phyloP scores from a whole-genome alignment of 2,329 filamentous ascomycete genomes.

The Cladophialophora chaetospira region DNA sequence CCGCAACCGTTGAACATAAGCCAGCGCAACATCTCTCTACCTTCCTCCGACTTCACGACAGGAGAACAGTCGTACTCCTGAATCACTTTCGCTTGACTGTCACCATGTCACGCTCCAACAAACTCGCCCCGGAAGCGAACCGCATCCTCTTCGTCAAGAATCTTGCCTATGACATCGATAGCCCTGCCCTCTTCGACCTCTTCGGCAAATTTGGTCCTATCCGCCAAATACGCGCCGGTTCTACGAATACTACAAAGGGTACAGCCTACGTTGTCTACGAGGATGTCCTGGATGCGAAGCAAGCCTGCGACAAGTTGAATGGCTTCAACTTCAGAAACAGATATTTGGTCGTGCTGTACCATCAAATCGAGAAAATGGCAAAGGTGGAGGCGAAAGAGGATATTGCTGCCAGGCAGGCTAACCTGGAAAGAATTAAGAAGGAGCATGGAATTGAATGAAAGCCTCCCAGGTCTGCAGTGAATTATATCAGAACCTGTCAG shows the following conservation, averaged over 20 bases:
- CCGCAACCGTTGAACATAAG: background rate
- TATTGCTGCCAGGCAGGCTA: conserved; percentile 88
- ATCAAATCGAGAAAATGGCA: conserved; percentile 79
- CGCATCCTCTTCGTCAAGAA: conserved; percentile 99
- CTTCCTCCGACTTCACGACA: background rate
- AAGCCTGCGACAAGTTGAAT: conserved; percentile 98
- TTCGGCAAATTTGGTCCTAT: conserved; percentile 97
- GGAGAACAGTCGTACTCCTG: background rate
- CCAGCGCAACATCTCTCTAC: background rate
- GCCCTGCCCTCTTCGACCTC: conserved; percentile 96
- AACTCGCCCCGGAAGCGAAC: conserved; percentile 99
- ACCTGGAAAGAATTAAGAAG: conserved; percentile 96
- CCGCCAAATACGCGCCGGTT: conserved; percentile 97
- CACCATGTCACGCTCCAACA: conserved; percentile 45
- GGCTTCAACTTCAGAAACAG: conserved; percentile 99
- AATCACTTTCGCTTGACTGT: background rate
- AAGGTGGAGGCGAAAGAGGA: conserved; percentile 81
- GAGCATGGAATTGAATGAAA: conserved; percentile 99
- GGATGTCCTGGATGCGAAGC: conserved; percentile 98
- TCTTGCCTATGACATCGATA: conserved; percentile 98
- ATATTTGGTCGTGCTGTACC: conserved; percentile 87
- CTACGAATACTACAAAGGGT: conserved; percentile 95
- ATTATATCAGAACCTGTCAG: no score
- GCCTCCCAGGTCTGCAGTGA: no score
- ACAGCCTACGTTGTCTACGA: conserved; percentile 99